phyloP scores from a whole-genome alignment of 306 rosid species.

The Crotalaria pallida region DNA sequence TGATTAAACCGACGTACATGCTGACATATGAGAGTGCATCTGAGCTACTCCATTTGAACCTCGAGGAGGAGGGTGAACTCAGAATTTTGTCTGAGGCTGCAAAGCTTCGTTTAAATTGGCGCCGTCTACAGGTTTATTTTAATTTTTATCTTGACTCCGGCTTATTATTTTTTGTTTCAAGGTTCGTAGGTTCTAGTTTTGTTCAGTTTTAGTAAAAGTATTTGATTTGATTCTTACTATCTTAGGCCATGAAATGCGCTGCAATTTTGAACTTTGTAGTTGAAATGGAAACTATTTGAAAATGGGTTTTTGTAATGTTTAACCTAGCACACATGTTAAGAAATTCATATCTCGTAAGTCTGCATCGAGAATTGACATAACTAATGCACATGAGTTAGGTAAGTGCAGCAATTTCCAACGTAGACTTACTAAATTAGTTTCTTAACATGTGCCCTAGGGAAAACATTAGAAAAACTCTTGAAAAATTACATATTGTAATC shows the following conservation, averaged over 20 bases:
- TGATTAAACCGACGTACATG: constrained; percentile 94
- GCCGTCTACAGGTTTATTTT: constrained; percentile 66
- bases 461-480: no score
- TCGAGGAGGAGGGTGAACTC: constrained; percentile 82
- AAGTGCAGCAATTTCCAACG: no score
- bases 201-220: not conserved
- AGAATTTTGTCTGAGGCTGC: constrained; percentile 91
- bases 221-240: not conserved
- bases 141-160: not conserved
- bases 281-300: not conserved
- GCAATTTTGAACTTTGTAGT: not conserved
- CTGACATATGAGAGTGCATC: constrained; percentile 94
- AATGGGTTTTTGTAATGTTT: no score
- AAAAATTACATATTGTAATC: not conserved
- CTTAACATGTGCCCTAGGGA: no score
- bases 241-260: not conserved
- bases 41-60: constrained; percentile 81
- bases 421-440: no score
- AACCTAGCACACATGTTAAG: no score
- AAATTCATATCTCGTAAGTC: no score
- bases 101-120: constrained; percentile 72
- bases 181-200: not conserved
- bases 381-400: no score
- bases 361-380: no score
- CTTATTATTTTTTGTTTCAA: not conserved